Base-by-base conservation (phyloP, 257 asterid species). In the Rehmannia glutinosa region DNA sequence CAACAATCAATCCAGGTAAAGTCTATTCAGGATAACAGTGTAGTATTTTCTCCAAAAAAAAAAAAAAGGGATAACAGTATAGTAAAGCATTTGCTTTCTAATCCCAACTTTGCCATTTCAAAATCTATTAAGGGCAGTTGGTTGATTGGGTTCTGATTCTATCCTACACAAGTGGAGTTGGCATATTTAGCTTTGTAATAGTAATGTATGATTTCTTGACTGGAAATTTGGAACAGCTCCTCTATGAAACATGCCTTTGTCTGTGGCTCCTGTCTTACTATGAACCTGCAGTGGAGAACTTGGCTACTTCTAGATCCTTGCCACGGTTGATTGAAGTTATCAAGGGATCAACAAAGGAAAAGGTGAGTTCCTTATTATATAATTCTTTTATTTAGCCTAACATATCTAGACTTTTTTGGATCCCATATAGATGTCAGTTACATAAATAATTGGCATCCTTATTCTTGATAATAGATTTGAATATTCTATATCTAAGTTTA, bases 1-100 rank as follows among this genome's bases (percentile, higher is more conserved):
- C 98, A 92, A 74, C 98, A 92, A 80, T 92, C 98, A 53, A 89
- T 82, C 62, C 98, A 92, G 96, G 96, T 92, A 75, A 65, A 35
- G 13, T 3, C 20, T 33, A 16, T 69, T 70, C 68, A 39, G 28
- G 66, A 32, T 68, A 36, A 17, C 61, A n/a, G n/a, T n/a, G n/a
- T 21, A 17, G 12, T 64, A 45, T 4, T 13, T n/a, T n/a, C n/a
- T n/a, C n/a, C n/a, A n/a, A n/a, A n/a, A n/a, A n/a, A n/a, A n/a
- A n/a, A n/a, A n/a, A n/a, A n/a, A n/a, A n/a, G n/a, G n/a, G n/a
- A n/a, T n/a, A n/a, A n/a, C n/a, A n/a, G n/a, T n/a, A n/a, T n/a
- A n/a, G n/a, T n/a, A n/a, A n/a, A n/a, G n/a, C n/a, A n/a, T n/a
- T n/a, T n/a, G n/a, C n/a, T n/a, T n/a, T n/a, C n/a, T n/a, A n/a